A percentile compares a stretch with the other conserved stretches of the same genome.
phyloP scores from a whole-genome alignment of 176 grass and related monocot species.

The Aegilops sharonensis region DNA sequence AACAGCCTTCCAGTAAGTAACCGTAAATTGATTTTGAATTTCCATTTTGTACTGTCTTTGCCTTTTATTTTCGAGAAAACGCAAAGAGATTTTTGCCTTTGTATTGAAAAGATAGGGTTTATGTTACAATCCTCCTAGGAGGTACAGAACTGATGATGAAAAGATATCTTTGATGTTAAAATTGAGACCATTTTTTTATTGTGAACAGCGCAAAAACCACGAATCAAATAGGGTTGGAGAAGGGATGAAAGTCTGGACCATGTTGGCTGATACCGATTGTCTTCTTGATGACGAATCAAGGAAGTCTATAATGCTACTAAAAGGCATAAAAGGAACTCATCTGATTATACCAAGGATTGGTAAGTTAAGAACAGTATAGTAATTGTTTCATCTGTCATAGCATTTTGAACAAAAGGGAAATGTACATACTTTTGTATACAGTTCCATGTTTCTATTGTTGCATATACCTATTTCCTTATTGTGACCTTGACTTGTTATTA shows the following conservation, averaged over 20 bases:
- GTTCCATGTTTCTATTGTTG: background rate
- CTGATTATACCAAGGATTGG: slow-evolving; percentile 79
- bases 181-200: slow-evolving; percentile 9
- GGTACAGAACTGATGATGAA: too few relatives aligned
- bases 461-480: background rate
- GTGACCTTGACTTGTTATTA: background rate
- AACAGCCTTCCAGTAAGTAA: slow-evolving; percentile 41
- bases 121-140: too few relatives aligned
- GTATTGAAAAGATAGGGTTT: too few relatives aligned
- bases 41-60: background rate
- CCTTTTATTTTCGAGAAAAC: background rate
- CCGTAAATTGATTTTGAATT: background rate
- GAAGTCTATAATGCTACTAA: slow-evolving; percentile 66
- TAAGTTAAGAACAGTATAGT: slow-evolving; percentile 25
- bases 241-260: slow-evolving; percentile 75
- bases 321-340: slow-evolving; percentile 81
- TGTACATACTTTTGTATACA: background rate
- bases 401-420: background rate
- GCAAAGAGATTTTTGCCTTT: too few relatives aligned
- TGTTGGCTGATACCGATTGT: slow-evolving; percentile 65
- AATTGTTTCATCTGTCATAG: background rate
- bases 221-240: slow-evolving; percentile 21
- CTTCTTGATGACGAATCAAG: slow-evolving; percentile 78
- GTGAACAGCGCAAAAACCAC: slow-evolving; percentile 28
- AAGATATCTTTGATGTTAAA: background rate